Percentiles rank a stretch among this genome's conserved stretches.
Conservation (phyloP, 148 eudicot species). For the Pouteria glomerata region DNA sequence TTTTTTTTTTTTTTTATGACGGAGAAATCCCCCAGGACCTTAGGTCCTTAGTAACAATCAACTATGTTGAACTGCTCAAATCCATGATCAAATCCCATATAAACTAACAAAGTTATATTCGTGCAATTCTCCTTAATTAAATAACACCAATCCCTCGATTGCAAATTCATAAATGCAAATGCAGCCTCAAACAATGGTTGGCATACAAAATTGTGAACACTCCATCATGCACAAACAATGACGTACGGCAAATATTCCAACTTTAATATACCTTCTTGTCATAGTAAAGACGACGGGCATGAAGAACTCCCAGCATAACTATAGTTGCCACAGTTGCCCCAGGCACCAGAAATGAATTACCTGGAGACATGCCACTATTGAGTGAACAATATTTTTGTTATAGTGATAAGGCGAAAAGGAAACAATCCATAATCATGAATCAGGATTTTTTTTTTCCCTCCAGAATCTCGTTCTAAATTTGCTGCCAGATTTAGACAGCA, state of each 20-base stretch:
- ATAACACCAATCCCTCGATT: too few species aligned
- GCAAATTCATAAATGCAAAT: too few species aligned
- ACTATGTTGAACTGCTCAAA: too few species aligned
- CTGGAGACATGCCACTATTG: constrained; percentile 27
- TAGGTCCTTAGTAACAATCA: too few species aligned
- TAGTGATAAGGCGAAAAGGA: not conserved
- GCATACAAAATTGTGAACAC: not conserved
- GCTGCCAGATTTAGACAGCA: not conserved
- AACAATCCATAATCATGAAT: not conserved
- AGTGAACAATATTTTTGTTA: not conserved
- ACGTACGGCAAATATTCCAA: not conserved
- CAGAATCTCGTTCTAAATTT: not conserved
- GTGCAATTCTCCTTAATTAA: too few species aligned
- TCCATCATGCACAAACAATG: not conserved
- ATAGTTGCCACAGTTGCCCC: constrained; percentile 94
- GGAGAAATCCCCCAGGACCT: too few species aligned
- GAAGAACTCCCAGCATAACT: constrained; percentile 88
- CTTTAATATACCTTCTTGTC: constrained; percentile 54
- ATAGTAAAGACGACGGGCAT: constrained; percentile 80
- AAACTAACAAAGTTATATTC: too few species aligned
- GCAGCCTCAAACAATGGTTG: not conserved
- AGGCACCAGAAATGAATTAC: constrained; percentile 61
- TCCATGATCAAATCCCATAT: too few species aligned
- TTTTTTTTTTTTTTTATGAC: too few species aligned
- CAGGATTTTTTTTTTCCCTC: too few species aligned